Evolutionary conservation across 2,329 filamentous ascomycete genomes (phyloP), one percentile per base, ranked within the genome.

Genomic region (Cercospora nicotianae): DNA sequence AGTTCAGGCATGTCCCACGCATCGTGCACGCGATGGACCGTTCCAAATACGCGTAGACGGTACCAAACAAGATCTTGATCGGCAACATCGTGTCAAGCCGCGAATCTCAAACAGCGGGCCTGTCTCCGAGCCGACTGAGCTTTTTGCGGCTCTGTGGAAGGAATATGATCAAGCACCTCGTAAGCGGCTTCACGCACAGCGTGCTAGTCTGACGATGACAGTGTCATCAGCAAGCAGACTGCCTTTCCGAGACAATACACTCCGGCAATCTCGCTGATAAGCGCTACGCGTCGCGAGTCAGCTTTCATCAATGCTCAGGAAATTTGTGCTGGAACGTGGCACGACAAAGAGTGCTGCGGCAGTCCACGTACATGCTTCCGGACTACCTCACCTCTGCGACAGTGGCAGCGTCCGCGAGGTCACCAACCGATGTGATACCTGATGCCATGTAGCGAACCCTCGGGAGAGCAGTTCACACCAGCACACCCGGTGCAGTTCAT

Each of bases 11-110:
- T 16, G n/a, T 39, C 5, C 12, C 51, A n/a, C 8, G 23, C 9
- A 30, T n/a, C 23, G 51, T 30, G 18, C 51, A 16, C 51, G 12
- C 51, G 51, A n/a, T n/a, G 1, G 12, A 12, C 2, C 23, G 51
- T n/a, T 6, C 1, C 51, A 55, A 30, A 7, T 4, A 16, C 26
- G 18, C 23, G 51, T 16, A 12, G n/a, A n/a, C 51, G 51, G 23
- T 55, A 28, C 23, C 51, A 30, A 30, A 55, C 51, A 55, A 55
- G 26, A 55, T 55, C 51, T 55, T 55, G 51, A 55, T 55, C 51
- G 51, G 51, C 51, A 55, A 3, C 20, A 26, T 55, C 51, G 51
- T 55, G 20, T 55, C 51, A 55, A 55, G 51, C 51, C 23, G 20
- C n/a, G 3, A 55, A 55, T 55, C 26, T 55, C n/a, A 30, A 26